phyloP scores from a whole-genome alignment of 805 yeast genomes.

The Yarrowia alimentaria region DNA sequence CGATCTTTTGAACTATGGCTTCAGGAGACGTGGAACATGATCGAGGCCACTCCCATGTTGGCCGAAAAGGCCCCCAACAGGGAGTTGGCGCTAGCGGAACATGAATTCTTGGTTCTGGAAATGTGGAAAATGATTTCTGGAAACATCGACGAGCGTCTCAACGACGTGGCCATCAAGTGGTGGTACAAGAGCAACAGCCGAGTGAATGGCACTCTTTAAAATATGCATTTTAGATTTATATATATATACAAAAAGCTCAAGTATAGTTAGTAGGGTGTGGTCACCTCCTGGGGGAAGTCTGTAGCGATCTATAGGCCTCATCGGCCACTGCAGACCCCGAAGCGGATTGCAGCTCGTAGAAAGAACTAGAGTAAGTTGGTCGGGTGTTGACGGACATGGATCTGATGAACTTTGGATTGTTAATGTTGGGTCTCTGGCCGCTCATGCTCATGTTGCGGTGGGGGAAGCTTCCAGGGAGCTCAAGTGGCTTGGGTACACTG shows the following conservation, averaged over 20 bases:
- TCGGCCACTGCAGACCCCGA: slow-evolving; percentile 17
- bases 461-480: slow-evolving; percentile 16
- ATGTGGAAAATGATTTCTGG: slow-evolving; percentile 59
- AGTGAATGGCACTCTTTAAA: not conserved
- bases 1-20: slow-evolving; percentile 25
- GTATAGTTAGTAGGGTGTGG: not conserved
- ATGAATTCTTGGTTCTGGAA: slow-evolving; percentile 41
- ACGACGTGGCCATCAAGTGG: slow-evolving; percentile 57
- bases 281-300: slow-evolving; percentile 13
- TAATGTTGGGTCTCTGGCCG: slow-evolving; percentile 6
- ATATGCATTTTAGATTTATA: too few species aligned
- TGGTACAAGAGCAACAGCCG: slow-evolving; percentile 49
- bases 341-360: slow-evolving; percentile 10
- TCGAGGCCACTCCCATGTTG: slow-evolving; percentile 11
- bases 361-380: slow-evolving; percentile 10
- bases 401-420: slow-evolving; percentile 12
- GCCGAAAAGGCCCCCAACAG: slow-evolving; percentile 11
- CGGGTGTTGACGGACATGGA: slow-evolving; percentile 36
- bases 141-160: slow-evolving; percentile 56
- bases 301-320: slow-evolving; percentile 29
- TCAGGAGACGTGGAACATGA: slow-evolving; percentile 20
- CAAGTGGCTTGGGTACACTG: slow-evolving; percentile 16
- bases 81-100: slow-evolving; percentile 39
- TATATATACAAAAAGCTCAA: slow-evolving; percentile 2
- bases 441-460: slow-evolving; percentile 24